A percentile compares a stretch with the other conserved stretches of the same genome.
These are phyloP conservation scores for Rhizopogon roseolus DNA, from an alignment of 768 basidiomycete genomes.

Conservation along the genomic window DNA sequence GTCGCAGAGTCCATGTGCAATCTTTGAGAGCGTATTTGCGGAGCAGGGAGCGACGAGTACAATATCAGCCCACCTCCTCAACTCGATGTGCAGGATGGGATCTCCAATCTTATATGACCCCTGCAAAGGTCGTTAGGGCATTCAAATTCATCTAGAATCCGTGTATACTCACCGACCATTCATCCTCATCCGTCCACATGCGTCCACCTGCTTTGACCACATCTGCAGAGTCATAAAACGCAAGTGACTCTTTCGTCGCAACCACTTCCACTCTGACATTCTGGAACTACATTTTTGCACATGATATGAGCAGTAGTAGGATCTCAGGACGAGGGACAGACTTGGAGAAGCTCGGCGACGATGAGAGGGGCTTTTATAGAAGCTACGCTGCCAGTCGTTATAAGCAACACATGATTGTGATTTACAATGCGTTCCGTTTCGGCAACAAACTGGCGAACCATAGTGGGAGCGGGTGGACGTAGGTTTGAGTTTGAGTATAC, in stretches of 20 bases:
- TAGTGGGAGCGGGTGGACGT: too few species aligned
- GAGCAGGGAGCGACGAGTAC: conserved; percentile 95
- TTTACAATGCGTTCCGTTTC: conserved; percentile 21
- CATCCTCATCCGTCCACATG: conserved; percentile 89
- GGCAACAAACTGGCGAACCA: conserved; percentile 16
- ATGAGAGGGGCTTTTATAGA: conserved; percentile 93
- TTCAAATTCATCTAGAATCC: neutral
- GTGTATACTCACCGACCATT: conserved; percentile 72
- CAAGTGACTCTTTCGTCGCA: conserved; percentile 70
- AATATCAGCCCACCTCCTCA: conserved; percentile 90
- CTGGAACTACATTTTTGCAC: conserved; percentile 47
- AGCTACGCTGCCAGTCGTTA: conserved; percentile 93
- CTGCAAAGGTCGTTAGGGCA: conserved; percentile 31
- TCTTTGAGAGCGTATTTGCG: conserved; percentile 94
- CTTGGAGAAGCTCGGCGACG: conserved; percentile 65
- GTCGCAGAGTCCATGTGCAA: conserved; percentile 85
- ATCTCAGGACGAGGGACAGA: conserved; percentile 19
- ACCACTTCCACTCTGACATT: conserved; percentile 81
- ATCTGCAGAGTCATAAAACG: conserved; percentile 63
- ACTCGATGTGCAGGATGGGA: conserved; percentile 94
- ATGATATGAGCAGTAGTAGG: neutral
- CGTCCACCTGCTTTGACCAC: conserved; percentile 47
- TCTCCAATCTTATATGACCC: conserved; percentile 74
- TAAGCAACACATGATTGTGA: conserved; percentile 64
- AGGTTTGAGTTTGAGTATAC: too few species aligned